A percentile compares a stretch with the other conserved stretches of the same genome.
phyloP scores from a whole-genome alignment of 768 basidiomycete species.

The Ramaria sp. region DNA sequence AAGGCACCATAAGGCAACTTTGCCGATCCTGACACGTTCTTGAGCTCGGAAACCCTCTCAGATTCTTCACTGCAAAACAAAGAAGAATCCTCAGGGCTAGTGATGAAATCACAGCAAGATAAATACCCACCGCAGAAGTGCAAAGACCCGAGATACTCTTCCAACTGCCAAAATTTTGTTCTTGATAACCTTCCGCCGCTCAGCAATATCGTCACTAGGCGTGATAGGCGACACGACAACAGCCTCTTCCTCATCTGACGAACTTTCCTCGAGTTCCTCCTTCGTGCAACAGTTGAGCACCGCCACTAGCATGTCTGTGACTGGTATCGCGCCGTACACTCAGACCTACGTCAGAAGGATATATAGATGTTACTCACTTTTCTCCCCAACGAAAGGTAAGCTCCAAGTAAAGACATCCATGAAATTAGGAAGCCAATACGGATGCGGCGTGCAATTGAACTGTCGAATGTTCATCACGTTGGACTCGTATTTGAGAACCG shows the following conservation, averaged over 20 bases:
- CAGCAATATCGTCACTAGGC: constrained; percentile 36
- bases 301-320: constrained; percentile 97
- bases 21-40: constrained; percentile 70
- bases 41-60: constrained; percentile 94
- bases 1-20: constrained; percentile 77
- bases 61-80: constrained; percentile 73
- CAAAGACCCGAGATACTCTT: constrained; percentile 92
- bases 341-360: not conserved
- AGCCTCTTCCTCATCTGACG: constrained; percentile 22
- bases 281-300: constrained; percentile 93
- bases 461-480: constrained; percentile 99
- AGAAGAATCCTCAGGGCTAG: not conserved
- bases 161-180: constrained; percentile 98
- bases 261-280: constrained; percentile 75
- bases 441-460: constrained; percentile 92
- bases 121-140: constrained; percentile 73
- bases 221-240: constrained; percentile 14
- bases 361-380: constrained; percentile 50
- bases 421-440: constrained; percentile 98
- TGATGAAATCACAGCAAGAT: not conserved
- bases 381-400: constrained; percentile 95
- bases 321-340: constrained; percentile 27
- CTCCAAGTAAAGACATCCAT: constrained; percentile 99
- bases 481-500: constrained; percentile 97
- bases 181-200: constrained; percentile 88